These are phyloP conservation scores for Prunus salicina DNA, from an alignment of 306 rosid species.

Conservation along the genomic window DNA sequence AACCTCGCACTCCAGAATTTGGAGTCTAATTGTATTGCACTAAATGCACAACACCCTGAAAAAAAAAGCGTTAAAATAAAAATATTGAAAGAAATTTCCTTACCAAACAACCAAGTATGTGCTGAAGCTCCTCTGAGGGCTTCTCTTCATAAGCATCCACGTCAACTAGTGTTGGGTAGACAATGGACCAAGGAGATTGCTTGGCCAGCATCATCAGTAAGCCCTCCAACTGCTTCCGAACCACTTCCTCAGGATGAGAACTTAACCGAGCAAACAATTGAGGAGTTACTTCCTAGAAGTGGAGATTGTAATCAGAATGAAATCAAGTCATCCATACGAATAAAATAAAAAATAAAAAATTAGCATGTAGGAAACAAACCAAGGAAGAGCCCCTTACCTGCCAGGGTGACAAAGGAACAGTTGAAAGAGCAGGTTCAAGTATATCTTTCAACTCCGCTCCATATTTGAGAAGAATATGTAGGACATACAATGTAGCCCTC, in stretches of 20 bases:
- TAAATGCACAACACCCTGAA: background rate
- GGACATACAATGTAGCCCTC: slow-evolving; percentile 77
- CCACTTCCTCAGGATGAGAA: slow-evolving; percentile 83
- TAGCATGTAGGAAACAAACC: slow-evolving; percentile 12
- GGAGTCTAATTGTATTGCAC: background rate
- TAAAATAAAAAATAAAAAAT: background rate
- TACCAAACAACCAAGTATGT: slow-evolving; percentile 86
- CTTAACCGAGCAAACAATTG: slow-evolving; percentile 88
- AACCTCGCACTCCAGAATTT: background rate
- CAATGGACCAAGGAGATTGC: slow-evolving; percentile 87
- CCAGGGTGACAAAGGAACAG: slow-evolving; percentile 90
- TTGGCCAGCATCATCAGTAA: slow-evolving; percentile 87
- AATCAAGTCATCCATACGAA: slow-evolving; percentile 11
- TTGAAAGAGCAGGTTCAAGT: slow-evolving; percentile 60
- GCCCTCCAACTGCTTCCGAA: slow-evolving; percentile 87
- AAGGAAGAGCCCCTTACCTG: slow-evolving; percentile 60
- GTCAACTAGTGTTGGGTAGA: slow-evolving; percentile 89
- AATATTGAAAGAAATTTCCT: slow-evolving; percentile 27
- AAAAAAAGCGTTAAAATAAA: background rate
- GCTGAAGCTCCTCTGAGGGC: slow-evolving; percentile 91
- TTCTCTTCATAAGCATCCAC: slow-evolving; percentile 80
- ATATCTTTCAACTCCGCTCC: slow-evolving; percentile 84
- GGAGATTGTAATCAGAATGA: slow-evolving; percentile 21
- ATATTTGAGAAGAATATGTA: slow-evolving; percentile 89
- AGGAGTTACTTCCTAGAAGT: slow-evolving; percentile 83